Evolutionary conservation across 495 filamentous ascomycete species (phyloP), one percentile per base, ranked within the genome.

Genomic region (Podospora pseudoanserina): DNA sequence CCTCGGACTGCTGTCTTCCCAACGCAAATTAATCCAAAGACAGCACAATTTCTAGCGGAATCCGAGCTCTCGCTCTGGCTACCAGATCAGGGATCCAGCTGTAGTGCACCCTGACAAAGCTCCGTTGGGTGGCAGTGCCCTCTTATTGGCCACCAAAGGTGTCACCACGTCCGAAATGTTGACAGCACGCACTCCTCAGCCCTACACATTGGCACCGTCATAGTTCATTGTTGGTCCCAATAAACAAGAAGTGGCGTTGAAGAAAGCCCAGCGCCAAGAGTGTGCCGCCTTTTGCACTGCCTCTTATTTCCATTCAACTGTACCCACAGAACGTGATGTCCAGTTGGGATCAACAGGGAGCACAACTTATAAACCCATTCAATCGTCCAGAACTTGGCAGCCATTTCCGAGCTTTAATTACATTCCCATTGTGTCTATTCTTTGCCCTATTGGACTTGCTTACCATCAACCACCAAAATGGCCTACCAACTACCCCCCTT

Each of bases 401-500:
- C 0, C 4, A 39, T 39, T 39, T 39, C 34, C 1, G 34, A 39
- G 23, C 11, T 39, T 11, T 3, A 39, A 39, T 11, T 11, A 6
- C 6, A 39, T 39, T 39, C 34, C 34, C 11, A 23, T 39, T 39
- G 39, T 49, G 9, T 9, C 13, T 49, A 2, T 49, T 49, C 39
- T 11, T 49, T 49, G 9, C 39, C 23, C 23, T 23, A 49, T 13
- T 49, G 9, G 9, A 16, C 15, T 16, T 13, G 9, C 13, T n/a
- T 19, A 39, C 15, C 32, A 34, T 4, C 61, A 15, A 34, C 32
- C 18, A 55, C 30, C 23, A 60, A 53, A 34, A 68, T 68, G 55
- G 63, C 70, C 0, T 53, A 61, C 49, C 74, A 78, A 60, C 72
- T 83, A 66, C 49, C 62, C 1, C 77, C 81, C 34, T 63, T 81